A percentile compares a stretch with the other conserved stretches of the same genome.
These are phyloP conservation scores for Tuber magnatum DNA, from an alignment of 495 filamentous ascomycete species.

Conservation along the genomic window DNA sequence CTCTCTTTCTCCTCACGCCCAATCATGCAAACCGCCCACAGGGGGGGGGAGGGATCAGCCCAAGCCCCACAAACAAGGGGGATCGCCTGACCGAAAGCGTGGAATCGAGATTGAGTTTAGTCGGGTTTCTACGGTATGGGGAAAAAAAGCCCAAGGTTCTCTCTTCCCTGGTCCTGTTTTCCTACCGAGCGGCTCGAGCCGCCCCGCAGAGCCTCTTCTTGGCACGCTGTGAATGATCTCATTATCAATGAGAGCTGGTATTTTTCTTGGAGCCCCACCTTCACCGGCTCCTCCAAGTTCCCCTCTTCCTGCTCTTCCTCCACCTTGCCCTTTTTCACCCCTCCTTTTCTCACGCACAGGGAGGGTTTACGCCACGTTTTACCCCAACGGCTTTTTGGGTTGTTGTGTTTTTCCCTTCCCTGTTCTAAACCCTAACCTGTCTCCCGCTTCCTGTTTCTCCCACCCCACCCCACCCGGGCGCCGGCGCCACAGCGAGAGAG, in stretches of 20 bases:
- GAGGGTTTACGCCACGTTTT: not conserved
- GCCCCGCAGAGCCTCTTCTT: slow-evolving; percentile 4
- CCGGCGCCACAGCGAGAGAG: not conserved
- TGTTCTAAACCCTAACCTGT: not conserved
- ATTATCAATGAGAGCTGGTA: not conserved
- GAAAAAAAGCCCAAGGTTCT: not conserved
- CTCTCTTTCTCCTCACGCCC: not conserved
- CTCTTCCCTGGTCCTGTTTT: not conserved
- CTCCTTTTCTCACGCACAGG: not conserved
- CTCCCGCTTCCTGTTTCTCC: not conserved
- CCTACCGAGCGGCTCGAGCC: slow-evolving; percentile 1
- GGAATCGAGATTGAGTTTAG: slow-evolving; percentile 5
- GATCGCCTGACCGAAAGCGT: not conserved
- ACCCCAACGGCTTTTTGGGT: not conserved
- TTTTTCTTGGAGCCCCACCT: not conserved
- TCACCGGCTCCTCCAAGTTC: not conserved
- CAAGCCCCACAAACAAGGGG: not conserved
- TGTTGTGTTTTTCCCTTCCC: not conserved
- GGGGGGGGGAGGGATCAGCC: not conserved
- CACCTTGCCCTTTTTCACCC: not conserved
- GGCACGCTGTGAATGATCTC: not conserved
- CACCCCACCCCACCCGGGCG: not conserved
- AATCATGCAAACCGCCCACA: not conserved
- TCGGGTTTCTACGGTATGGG: slow-evolving; percentile 1
- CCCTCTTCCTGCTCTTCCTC: not conserved